Base-by-base conservation (phyloP, 257 asterid species). In the Paraleonurus japonicus region DNA sequence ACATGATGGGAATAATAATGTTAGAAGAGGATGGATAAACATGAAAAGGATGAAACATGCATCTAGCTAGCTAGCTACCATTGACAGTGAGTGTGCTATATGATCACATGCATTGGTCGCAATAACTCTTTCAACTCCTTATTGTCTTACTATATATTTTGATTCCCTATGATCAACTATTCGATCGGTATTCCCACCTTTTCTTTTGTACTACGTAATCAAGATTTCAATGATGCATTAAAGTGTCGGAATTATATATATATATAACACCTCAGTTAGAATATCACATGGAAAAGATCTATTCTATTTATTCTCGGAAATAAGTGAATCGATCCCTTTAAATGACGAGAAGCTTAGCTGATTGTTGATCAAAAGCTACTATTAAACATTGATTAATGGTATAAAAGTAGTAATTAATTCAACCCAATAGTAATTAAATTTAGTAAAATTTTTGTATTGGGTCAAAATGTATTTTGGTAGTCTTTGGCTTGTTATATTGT, bases 151-250 rank as follows among this genome's bases (percentile, higher is more conserved):
- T n/a, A n/a, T n/a, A 19, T 50, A 20, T 26, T 53, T 32, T 30
- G 51, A 67, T 67, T 50, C 72, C 15, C 27, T 51, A 19, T 5
- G 53, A 48, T 48, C 57, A 45, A 48, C 57, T 48, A 48, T 48
- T 48, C 57, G 2, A 45, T 45, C 53, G 53, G 59, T 19, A 51
- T 51, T 17, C 27, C 13, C 27, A 51, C 53, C 20, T 45, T 51
- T 51, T 60, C 61, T 12, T n/a, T 22, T 2, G 53, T 45, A 45
- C 53, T 45, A 45, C 11, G 47, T 11, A 41, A 41, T 41, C 48
- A 41, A 41, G 43, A 35, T 35, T 35, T 35, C 12, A 12, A 9
- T 35, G 48, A 41, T 41, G n/a, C 12, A 41, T 41, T 37, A 37
- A 37, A 37, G 45, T 37, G 19, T 43, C 17, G 19, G 51, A 15